These are phyloP conservation scores for Eucalyptus cladocalyx DNA, from an alignment of 345 rosid species.

Conservation along the genomic window DNA sequence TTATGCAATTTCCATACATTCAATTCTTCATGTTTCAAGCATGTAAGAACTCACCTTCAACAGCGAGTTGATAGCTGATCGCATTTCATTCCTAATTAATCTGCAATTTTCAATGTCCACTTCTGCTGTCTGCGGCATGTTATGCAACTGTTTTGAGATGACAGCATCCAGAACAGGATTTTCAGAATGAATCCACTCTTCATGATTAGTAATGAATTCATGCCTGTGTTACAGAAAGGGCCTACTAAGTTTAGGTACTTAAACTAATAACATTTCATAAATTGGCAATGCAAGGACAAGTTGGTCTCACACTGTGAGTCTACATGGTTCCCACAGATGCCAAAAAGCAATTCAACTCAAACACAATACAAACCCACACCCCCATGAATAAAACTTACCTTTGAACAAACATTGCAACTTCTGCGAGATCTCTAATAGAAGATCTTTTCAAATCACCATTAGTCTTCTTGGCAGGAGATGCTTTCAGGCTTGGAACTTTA, in stretches of 20 bases:
- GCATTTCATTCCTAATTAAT: conserved; percentile 60
- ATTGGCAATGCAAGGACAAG: not conserved
- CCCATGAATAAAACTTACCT: conserved; percentile 26
- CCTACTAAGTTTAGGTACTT: not conserved
- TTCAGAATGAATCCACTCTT: conserved; percentile 57
- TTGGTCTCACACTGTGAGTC: not conserved
- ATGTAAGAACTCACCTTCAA: conserved; percentile 46
- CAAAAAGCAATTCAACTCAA: not conserved
- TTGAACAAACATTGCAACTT: conserved; percentile 56
- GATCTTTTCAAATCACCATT: conserved; percentile 37
- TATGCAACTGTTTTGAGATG: conserved; percentile 33
- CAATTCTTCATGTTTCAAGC: not conserved
- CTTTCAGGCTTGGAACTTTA: conserved; percentile 83
- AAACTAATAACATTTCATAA: not conserved
- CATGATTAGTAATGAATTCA: conserved; percentile 59
- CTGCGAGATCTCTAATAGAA: conserved; percentile 42
- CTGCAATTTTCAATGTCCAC: conserved; percentile 54
- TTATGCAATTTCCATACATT: not conserved
- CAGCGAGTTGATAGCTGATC: conserved; percentile 59
- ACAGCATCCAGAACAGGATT: conserved; percentile 64
- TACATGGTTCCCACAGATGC: not conserved
- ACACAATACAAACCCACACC: not conserved
- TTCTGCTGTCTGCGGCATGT: conserved; percentile 21
- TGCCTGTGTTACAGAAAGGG: conserved; percentile 30
- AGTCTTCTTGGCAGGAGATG: conserved; percentile 29